Percentiles rank a stretch among this genome's conserved stretches.
Evolutionary conservation across 2,329 filamentous ascomycete genomes (phyloP).

Genomic region (Dothideomycetes sp.): DNA sequence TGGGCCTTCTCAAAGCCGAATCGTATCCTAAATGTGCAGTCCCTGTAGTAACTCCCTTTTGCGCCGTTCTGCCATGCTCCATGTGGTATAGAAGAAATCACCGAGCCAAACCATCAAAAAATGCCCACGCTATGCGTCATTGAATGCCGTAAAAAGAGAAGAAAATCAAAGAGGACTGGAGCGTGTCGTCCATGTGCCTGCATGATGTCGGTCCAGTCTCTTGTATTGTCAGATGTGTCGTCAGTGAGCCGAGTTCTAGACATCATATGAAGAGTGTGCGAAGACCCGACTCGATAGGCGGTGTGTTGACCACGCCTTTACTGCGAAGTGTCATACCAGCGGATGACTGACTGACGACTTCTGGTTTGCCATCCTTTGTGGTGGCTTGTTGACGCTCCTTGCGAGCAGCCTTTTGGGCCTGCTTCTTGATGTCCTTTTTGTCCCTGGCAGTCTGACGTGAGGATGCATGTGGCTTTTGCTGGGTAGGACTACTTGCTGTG

Average conservation of each 20-base stretch:
- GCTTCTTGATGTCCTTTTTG: conserved; percentile 32
- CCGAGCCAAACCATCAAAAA: conserved; percentile 7
- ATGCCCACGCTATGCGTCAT: conserved; percentile 15
- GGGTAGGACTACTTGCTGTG: conserved; percentile 21
- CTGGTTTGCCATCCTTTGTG: conserved; percentile 9
- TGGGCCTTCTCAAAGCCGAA: conserved; percentile 5
- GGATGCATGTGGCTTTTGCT: conserved; percentile 27
- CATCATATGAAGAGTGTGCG: conserved; percentile 31
- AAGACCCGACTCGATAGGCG: conserved; percentile 27
- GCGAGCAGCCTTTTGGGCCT: conserved; percentile 33
- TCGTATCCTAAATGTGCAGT: conserved; percentile 10
- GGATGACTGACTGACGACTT: conserved; percentile 7
- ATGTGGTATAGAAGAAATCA: conserved; percentile 12
- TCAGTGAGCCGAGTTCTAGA: background rate
- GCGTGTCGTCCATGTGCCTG: conserved; percentile 10
- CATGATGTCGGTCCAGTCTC: too few relatives aligned
- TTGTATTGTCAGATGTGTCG: too few relatives aligned
- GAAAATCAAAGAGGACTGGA: conserved; percentile 5
- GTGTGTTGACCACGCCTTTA: conserved; percentile 26
- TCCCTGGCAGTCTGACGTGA: conserved; percentile 28
- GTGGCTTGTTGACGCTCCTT: conserved; percentile 30
- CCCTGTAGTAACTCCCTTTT: conserved; percentile 9
- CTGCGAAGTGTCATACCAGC: conserved; percentile 24
- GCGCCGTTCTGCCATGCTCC: conserved; percentile 16
- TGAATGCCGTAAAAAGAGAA: conserved; percentile 9